Evolutionary conservation across 768 basidiomycete genomes (phyloP), one percentile per base, ranked within the genome.

Genomic region (Jaapia argillacea): DNA sequence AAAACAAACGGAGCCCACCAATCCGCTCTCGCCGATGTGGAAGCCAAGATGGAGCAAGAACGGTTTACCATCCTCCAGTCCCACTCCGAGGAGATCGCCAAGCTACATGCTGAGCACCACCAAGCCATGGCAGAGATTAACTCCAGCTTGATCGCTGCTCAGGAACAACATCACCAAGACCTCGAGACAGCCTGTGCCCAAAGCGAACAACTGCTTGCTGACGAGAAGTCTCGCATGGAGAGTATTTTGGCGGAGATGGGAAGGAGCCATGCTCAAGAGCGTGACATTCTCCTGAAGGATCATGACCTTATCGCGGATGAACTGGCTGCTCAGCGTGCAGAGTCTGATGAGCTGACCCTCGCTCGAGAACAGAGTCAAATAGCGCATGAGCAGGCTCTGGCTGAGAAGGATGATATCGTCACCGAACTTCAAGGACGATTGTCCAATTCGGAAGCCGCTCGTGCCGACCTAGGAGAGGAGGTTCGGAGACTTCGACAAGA

Each of bases 401-500:
- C 60, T 20, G 70, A 79, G 54, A 83, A 83, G 55, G 37, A 38
- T 7, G 22, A 10, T 12, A 21, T 13, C 13, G 20, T 38, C 45
- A 57, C 56, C 27, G 57, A 59, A 6, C 58, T 81, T 53, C 70
- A 83, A 50, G 56, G 69, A 45, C 69, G 78, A 42, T 59, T 89
- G 3, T 51, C 63, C 6, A 54, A 51, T 12, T 54, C 58, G 18
- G 64, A 63, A 36, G 59, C 56, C 20, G 65, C 72, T 44, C 69
- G 68, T 14, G 64, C 61, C 22, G 52, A 72, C 42, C 70, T 81
- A 40, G 56, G 58, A 12, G 43, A 55, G 23, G 63, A 70, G 43
- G 48, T 70, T 36, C 70, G 67, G 24, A 62, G 62, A 49, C 68
- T 85, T 40, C 72, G 71, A 44, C 68, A 62, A 10, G 81, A 86